phyloP scores from a whole-genome alignment of 306 rosid genomes.

The Trifolium dubium region DNA sequence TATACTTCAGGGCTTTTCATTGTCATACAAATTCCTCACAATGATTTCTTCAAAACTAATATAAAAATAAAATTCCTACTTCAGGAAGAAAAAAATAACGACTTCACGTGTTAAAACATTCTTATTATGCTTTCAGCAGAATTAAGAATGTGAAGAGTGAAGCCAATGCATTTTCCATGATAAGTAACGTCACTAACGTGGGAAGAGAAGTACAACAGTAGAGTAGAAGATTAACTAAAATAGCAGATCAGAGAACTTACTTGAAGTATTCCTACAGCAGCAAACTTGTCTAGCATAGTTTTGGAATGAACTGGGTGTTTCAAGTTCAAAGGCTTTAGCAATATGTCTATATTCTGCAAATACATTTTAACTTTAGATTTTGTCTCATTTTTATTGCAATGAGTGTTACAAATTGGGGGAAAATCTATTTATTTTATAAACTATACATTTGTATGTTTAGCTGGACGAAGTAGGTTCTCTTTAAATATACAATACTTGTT shows the following conservation, averaged over 20 bases:
- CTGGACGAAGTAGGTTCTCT: constrained; percentile 20
- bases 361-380: constrained; percentile 21
- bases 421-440: not conserved
- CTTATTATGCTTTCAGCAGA: constrained; percentile 8
- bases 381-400: constrained; percentile 23
- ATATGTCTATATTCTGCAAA: constrained; percentile 67
- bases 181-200: not conserved
- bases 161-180: constrained; percentile 14
- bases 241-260: constrained; percentile 45
- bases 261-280: constrained; percentile 96
- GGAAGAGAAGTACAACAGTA: not conserved
- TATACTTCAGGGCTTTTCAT: constrained; percentile 15
- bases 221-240: constrained; percentile 23
- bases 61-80: not conserved
- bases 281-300: constrained; percentile 81
- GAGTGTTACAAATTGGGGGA: not conserved
- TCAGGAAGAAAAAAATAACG: not conserved
- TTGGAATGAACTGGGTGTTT: constrained; percentile 53
- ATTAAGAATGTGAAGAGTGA: constrained; percentile 23
- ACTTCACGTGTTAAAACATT: constrained; percentile 13
- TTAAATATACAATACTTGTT: constrained; percentile 7
- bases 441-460: constrained; percentile 15
- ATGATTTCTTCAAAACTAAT: constrained; percentile 13
- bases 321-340: constrained; percentile 63
- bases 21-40: constrained; percentile 19